Conservation (phyloP, 805 yeast species). For the Danielia reshetovae region DNA sequence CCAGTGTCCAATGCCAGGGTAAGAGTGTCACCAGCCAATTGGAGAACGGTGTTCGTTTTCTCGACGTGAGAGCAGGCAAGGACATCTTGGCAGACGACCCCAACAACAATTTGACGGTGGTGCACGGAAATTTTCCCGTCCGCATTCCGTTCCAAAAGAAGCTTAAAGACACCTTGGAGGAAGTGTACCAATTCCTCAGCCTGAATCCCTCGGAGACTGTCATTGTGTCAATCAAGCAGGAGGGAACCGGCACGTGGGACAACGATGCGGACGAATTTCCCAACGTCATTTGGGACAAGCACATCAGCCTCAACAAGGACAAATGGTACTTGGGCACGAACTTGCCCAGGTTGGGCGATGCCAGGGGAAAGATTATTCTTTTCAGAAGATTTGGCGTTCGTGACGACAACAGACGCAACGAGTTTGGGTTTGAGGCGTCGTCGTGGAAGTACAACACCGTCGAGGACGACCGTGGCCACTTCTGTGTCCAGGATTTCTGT, state of each 20-base stretch:
- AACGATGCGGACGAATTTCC: conserved; percentile 62
- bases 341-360: conserved; percentile 57
- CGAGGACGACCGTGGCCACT: conserved; percentile 57
- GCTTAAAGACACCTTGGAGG: conserved; percentile 49
- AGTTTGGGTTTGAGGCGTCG: conserved; percentile 65
- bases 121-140: conserved; percentile 77
- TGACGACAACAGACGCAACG: conserved; percentile 36
- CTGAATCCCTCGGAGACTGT: conserved; percentile 56
- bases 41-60: conserved; percentile 68
- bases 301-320: conserved; percentile 45
- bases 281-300: conserved; percentile 55
- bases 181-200: conserved; percentile 55
- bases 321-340: conserved; percentile 57
- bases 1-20: conserved; percentile 76
- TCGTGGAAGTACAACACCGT: conserved; percentile 64
- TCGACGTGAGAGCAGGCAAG: conserved; percentile 64
- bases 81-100: conserved; percentile 49
- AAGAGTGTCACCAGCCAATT: conserved; percentile 57
- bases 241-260: conserved; percentile 66
- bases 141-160: conserved; percentile 53
- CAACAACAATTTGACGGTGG: conserved; percentile 56
- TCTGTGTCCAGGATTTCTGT: conserved; percentile 72
- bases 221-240: conserved; percentile 67
- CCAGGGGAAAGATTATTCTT: conserved; percentile 62
- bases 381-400: conserved; percentile 70